Evolutionary conservation across 2,329 filamentous ascomycete species (phyloP), one percentile per base, ranked within the genome.

Genomic region (Arthrobotrys entomopaga): DNA sequence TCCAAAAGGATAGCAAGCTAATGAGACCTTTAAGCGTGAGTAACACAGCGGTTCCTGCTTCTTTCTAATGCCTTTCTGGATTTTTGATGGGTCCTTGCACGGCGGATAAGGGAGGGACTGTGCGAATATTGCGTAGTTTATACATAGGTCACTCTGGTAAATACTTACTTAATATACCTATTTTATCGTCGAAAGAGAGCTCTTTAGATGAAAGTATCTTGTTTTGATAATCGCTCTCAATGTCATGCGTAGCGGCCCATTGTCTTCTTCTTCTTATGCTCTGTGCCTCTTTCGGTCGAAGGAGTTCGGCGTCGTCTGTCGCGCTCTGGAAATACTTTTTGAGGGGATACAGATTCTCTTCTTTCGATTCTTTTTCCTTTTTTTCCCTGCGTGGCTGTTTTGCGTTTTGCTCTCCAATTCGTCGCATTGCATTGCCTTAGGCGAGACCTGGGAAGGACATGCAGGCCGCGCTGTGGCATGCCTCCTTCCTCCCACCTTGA

Each of bases 391-490:
- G 48, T 63, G 57, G 48, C 42, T 34, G 29, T 34, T 54, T 57
- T 56, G 58, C 65, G 58, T 70, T 70, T 52, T 58, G 48, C 60
- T 48, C 38, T 73, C 69, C 61, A 65, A 65, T 66, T 66, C 56
- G 61, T 73, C 61, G 69, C 61, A 73, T 73, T 66, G 61, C 61
- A 56, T 53, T 73, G 61, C 69, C 69, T 73, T 73, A 73, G 69
- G 60, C 69, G 69, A 66, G 69, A 49, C 60, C 56, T 73, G 69
- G 69, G 69, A n/a, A 65, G 60, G 60, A 53, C 56, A 61, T 65
- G 61, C 60, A 73, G 61, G 69, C 63, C 49, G 63, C 69, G 60
- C 54, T 72, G 60, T 65, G 67, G 67, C 65, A 61, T 72, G 59
- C 53, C 66, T 65, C 67, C 50, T 69, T 59, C 56, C 58, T 54